phyloP scores from a whole-genome alignment of 164 flowering plant species.

The Vitis cinerea region DNA sequence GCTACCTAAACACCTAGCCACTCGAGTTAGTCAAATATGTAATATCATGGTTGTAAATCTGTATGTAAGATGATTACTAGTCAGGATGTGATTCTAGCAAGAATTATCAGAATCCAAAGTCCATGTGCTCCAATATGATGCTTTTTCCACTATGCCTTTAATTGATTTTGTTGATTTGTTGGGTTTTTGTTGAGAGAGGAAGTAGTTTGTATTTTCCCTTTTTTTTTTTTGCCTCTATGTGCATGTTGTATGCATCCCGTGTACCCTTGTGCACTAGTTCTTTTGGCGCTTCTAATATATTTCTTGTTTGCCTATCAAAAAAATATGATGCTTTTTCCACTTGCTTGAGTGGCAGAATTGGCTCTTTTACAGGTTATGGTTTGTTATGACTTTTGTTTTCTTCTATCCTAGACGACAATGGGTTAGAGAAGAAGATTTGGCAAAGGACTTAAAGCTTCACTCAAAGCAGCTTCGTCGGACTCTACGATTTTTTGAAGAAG shows the following conservation, averaged over 20 bases:
- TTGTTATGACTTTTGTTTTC: slow-evolving; percentile 1
- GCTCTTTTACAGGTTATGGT: background rate
- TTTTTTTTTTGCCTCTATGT: background rate
- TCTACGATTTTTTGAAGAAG: slow-evolving; percentile 81
- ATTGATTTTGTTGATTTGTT: background rate
- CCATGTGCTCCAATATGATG: background rate
- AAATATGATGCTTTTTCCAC: background rate
- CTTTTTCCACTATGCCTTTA: background rate
- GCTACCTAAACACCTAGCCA: background rate
- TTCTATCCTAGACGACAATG: slow-evolving; percentile 72
- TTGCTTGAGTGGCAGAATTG: background rate
- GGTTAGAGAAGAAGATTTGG: slow-evolving; percentile 97
- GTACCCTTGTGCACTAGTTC: no score
- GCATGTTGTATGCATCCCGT: background rate
- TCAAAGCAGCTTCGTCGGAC: slow-evolving; percentile 87
- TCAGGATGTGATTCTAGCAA: background rate
- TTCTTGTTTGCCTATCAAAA: no score
- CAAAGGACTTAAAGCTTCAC: slow-evolving; percentile 87
- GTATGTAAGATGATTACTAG: background rate
- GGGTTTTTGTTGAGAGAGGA: no score
- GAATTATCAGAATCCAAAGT: background rate
- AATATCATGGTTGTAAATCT: background rate
- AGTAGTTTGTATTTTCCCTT: no score
- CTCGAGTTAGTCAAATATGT: background rate
- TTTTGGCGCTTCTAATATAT: no score